phyloP scores from a whole-genome alignment of 2,329 filamentous ascomycete species.

The Arthroderma sp. region DNA sequence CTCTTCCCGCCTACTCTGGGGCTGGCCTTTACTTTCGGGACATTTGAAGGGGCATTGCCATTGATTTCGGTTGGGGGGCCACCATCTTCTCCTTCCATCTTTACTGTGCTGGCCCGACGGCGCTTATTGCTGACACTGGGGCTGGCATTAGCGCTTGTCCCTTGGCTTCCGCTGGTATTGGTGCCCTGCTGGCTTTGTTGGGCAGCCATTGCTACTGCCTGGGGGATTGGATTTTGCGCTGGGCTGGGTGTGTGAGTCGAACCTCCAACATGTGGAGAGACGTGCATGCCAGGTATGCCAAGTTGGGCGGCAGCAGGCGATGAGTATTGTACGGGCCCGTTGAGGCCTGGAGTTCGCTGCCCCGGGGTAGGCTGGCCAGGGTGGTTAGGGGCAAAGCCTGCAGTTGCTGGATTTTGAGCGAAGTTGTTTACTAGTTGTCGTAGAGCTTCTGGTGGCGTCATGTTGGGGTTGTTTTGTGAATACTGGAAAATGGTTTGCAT shows the following conservation, averaged over 20 bases:
- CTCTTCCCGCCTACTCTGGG: constrained; percentile 34
- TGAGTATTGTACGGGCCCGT: constrained; percentile 40
- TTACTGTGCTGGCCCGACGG: constrained; percentile 46
- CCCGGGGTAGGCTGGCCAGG: constrained; percentile 24
- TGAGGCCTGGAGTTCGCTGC: constrained; percentile 33
- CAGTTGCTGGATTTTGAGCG: constrained; percentile 23
- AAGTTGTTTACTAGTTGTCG: constrained; percentile 37
- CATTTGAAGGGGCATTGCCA: constrained; percentile 23
- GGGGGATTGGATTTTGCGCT: constrained; percentile 32
- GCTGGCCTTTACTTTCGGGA: constrained; percentile 34
- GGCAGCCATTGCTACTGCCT: constrained; percentile 41
- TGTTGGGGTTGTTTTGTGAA: constrained; percentile 39
- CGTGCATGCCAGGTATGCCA: constrained; percentile 33
- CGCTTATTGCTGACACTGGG: constrained; percentile 47
- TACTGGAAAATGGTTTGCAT: constrained; percentile 50
- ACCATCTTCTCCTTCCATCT: constrained; percentile 44
- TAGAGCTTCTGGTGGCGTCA: constrained; percentile 44
- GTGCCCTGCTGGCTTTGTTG: constrained; percentile 45
- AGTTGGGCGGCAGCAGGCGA: constrained; percentile 46
- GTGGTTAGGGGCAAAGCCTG: constrained; percentile 17
- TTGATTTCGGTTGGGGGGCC: constrained; percentile 36
- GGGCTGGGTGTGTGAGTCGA: constrained; percentile 35
- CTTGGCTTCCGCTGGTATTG: constrained; percentile 37
- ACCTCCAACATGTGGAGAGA: constrained; percentile 41
- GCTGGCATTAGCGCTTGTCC: constrained; percentile 48